Conservation (phyloP, 345 rosid species). For the Populus alba region DNA sequence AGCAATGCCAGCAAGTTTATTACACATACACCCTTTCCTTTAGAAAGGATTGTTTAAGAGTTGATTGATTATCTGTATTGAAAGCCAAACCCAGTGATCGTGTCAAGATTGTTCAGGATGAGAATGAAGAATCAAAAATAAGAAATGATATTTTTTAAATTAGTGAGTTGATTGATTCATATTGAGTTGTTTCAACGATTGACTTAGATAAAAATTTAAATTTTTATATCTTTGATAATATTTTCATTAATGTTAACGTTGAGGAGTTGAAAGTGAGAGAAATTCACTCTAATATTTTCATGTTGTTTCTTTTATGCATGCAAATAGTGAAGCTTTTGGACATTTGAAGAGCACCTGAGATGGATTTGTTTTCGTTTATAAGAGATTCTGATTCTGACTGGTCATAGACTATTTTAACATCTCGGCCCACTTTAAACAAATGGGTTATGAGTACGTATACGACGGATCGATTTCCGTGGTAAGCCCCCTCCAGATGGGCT, state of each 20-base stretch:
- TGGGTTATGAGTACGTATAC: neutral
- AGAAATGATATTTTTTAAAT: rapidly evolving
- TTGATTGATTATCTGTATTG: too few species aligned
- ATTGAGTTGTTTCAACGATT: rapidly evolving
- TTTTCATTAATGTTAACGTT: rapidly evolving
- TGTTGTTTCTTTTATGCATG: too few species aligned
- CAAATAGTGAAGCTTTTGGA: too few species aligned
- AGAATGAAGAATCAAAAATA: too few species aligned
- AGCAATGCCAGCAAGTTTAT: rapidly evolving
- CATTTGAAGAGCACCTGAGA: too few species aligned
- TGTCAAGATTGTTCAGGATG: rapidly evolving
- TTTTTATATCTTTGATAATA: too few species aligned
- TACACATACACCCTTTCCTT: rapidly evolving
- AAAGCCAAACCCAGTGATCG: too few species aligned
- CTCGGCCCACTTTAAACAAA: neutral
- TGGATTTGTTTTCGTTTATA: neutral
- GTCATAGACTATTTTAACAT: neutral
- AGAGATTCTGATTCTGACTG: neutral
- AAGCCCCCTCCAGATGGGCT: too few species aligned
- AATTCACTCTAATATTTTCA: too few species aligned
- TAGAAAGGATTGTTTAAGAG: too few species aligned
- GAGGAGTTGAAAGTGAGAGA: too few species aligned
- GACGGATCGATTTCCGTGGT: neutral
- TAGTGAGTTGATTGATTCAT: rapidly evolving
- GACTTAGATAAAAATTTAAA: too few species aligned